Evolutionary conservation across 2,329 filamentous ascomycete genomes (phyloP), one percentile per base, ranked within the genome.

Genomic region (Escovopsis sp.): DNA sequence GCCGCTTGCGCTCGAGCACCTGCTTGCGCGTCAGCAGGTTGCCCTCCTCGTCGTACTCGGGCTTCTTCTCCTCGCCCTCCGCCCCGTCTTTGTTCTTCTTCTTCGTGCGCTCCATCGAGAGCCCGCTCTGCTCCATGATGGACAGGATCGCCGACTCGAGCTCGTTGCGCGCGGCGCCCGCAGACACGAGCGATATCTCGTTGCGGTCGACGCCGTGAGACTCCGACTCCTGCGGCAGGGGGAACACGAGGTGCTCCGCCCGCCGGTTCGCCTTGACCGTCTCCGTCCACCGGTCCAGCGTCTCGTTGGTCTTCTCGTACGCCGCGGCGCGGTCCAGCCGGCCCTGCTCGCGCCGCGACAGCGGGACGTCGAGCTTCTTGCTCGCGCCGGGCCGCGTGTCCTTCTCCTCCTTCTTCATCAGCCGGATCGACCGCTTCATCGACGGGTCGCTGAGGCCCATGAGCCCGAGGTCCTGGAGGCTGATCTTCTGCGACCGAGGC

Each of bases 251-350:
- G 58, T 94, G 86, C 48, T 96, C 91, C 1, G 89, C 88, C 51
- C 86, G 75, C 45, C 91, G 81, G 60, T 95, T 95, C 29, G 85
- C 78, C 63, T 95, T 94, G 54, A 98, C 87, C 0, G 91, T 96
- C 46, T 95, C 89, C 29, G 81, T 81, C 91, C 91, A 98, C 52
- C 86, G 78, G 48, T 84, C 79, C 24, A 98, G 68, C 0, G 87
- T 89, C 60, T 95, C 81, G 53, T 93, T 94, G 39, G 86, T 88
- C 67, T 94, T 88, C 31, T 87, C 78, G 52, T 88, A 93, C 3
- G 91, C 91, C 20, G 79, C 86, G 40, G 70, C 68, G 40, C 91
- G 84, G 53, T 94, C 81, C 13, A 95, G 63, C 39, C 79, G 78
- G 56, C 88, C 87, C 59, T 96, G 89, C 52, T 94, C 83, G 46